These are phyloP conservation scores for Helminthosporium solani DNA, from an alignment of 2,329 filamentous ascomycete genomes.

Conservation along the genomic window DNA sequence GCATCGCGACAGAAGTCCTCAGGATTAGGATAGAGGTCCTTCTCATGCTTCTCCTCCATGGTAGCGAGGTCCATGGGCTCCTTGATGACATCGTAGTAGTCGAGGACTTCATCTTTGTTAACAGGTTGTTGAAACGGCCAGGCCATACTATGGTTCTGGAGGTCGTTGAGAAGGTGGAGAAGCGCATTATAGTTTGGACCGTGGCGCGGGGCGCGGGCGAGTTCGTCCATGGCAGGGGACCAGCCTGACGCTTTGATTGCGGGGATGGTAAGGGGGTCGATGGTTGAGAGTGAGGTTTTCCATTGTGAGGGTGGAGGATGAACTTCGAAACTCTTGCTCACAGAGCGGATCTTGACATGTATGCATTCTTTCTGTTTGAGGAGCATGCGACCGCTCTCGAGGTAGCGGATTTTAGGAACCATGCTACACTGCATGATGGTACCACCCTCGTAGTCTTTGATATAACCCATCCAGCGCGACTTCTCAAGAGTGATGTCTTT, in stretches of 20 bases:
- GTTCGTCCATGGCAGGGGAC: conserved; percentile 96
- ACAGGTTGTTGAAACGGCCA: conserved; percentile 97
- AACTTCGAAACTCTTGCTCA: conserved; percentile 83
- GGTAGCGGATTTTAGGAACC: conserved; percentile 90
- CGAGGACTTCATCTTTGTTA: conserved; percentile 92
- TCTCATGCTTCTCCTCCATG: conserved; percentile 94
- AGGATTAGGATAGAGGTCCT: conserved; percentile 84
- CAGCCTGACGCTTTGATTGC: conserved; percentile 89
- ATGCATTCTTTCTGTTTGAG: conserved; percentile 97
- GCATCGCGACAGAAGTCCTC: conserved; percentile 92
- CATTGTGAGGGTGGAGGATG: conserved; percentile 84
- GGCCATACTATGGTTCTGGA: conserved; percentile 88
- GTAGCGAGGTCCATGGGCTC: conserved; percentile 95
- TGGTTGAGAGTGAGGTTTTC: conserved; percentile 64
- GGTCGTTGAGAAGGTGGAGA: conserved; percentile 85
- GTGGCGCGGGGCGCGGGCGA: conserved; percentile 90
- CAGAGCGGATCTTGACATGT: conserved; percentile 89
- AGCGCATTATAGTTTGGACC: conserved; percentile 96
- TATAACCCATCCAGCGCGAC: conserved; percentile 97
- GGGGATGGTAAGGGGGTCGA: conserved; percentile 80
- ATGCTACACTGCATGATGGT: conserved; percentile 99
- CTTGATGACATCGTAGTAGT: conserved; percentile 98
- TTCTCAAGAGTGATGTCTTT: conserved; percentile 95
- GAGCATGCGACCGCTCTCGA: conserved; percentile 89
- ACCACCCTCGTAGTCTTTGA: conserved; percentile 98